Conservation (phyloP, 345 rosid genomes). For the Carallia brachiata region DNA sequence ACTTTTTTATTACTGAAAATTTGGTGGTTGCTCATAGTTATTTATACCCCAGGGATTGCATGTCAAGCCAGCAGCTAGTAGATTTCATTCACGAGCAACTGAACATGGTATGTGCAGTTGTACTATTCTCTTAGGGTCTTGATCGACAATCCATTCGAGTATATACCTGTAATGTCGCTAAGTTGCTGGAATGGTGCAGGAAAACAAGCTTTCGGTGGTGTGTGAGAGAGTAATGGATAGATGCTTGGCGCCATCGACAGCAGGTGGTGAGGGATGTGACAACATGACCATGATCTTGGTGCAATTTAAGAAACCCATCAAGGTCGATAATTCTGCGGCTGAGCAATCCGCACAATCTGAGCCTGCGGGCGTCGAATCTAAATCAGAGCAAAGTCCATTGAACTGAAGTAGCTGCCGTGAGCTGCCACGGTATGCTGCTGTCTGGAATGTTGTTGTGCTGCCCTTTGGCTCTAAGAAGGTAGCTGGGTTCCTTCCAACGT, state of each 20-base stretch:
- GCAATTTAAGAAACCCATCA: slow-evolving; percentile 71
- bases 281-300: slow-evolving; percentile 98
- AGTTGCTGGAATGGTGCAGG: slow-evolving; percentile 45
- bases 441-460: background rate
- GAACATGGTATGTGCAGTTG: slow-evolving; percentile 40
- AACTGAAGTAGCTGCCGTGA: background rate
- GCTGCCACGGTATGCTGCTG: background rate
- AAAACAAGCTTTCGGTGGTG: slow-evolving; percentile 77
- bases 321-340: slow-evolving; percentile 22
- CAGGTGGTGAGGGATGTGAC: slow-evolving; percentile 91
- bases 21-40: background rate
- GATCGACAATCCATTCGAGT: background rate
- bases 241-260: slow-evolving; percentile 85
- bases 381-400: slow-evolving; percentile 25
- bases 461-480: slow-evolving; percentile 3
- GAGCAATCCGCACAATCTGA: slow-evolving; percentile 38
- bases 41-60: slow-evolving; percentile 81
- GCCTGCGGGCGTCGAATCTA: slow-evolving; percentile 22
- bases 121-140: background rate
- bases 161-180: background rate
- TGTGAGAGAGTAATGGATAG: slow-evolving; percentile 80
- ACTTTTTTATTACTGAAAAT: background rate
- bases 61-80: slow-evolving; percentile 94
- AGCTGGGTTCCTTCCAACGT: background rate
- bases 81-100: slow-evolving; percentile 86